Evolutionary conservation across 768 basidiomycete genomes (phyloP), one percentile per base, ranked within the genome.

Genomic region (Coprinopsis marcescibilis): DNA sequence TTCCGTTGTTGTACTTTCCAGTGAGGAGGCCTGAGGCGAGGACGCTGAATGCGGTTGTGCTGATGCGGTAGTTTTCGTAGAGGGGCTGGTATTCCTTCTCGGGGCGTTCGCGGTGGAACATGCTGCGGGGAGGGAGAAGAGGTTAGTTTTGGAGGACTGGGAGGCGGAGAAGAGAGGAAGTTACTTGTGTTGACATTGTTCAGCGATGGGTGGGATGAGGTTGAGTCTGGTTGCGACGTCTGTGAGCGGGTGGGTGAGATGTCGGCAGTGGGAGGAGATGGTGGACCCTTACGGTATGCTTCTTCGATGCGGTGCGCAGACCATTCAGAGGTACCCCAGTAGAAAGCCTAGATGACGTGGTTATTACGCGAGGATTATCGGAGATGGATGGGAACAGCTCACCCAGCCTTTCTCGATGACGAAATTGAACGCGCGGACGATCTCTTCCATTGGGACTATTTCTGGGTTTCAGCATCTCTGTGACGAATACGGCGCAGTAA

Each of bases 301-400:
- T 82, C 82, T 60, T 81, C 77, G 51, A 86, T 83, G 47, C 85
- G 75, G 23, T 66, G 64, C 2, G 86, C 81, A 42, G 71, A 76
- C 88, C 89, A 91, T 61, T 90, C 88, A 7, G 81, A 84, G 1
- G 85, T 87, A 20, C 70, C 85, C 83, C 84, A 85, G 59, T 83
- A 83, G 60, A 74, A 78, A 3, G 81, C 76, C 75, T 78, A 37
- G 19, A 40, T 10, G 20, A 23, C 4, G 20, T 21, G 14, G 34
- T 33, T 30, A 23, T 27, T 33, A 43, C 37, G 39, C 25, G 17
- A 44, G 20, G 1, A 10, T 21, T 8, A 14, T 2, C 14, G 6
- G 7, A 14, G 23, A 14, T n/a, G n/a, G 14, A 30, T n/a, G 12
- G 42, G 27, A 19, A 13, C 15, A 8, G 27, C 57, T 8, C 48